Conservation (phyloP, 768 basidiomycete genomes). For the Hygrocybe punicea region DNA sequence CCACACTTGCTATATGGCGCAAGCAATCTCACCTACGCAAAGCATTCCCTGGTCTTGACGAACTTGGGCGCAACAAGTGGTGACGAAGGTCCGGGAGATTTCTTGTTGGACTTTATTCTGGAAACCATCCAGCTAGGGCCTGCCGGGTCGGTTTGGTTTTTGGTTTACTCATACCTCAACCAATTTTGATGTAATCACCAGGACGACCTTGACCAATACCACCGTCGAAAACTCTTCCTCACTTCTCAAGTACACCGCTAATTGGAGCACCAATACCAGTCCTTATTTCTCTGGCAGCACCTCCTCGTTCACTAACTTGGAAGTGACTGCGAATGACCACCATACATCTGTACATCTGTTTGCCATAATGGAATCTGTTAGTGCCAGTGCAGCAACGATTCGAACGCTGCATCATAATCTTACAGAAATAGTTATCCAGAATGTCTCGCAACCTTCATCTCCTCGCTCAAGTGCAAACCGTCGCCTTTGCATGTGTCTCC, state of each 20-base stretch:
- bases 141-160: no score
- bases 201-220: constrained; percentile 40
- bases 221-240: constrained; percentile 43
- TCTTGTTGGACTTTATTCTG: constrained; percentile 44
- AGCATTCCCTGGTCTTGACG: constrained; percentile 38
- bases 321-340: constrained; percentile 41
- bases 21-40: constrained; percentile 37
- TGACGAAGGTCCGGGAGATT: constrained; percentile 36
- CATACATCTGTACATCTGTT: no score
- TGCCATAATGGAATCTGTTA: no score
- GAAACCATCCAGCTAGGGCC: no score
- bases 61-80: constrained; percentile 40
- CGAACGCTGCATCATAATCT: no score
- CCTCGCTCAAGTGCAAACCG: no score
- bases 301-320: constrained; percentile 42
- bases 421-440: no score
- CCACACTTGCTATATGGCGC: constrained; percentile 35
- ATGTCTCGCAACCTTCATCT: no score
- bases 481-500: no score
- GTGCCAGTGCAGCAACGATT: no score
- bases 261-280: constrained; percentile 42
- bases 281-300: constrained; percentile 47
- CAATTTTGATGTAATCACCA: constrained; percentile 10
- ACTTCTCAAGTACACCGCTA: constrained; percentile 38
- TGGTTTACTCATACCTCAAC: no score